Evolutionary conservation across 257 asterid species (phyloP), one percentile per base, ranked within the genome.

Genomic region (Solanum piurae): DNA sequence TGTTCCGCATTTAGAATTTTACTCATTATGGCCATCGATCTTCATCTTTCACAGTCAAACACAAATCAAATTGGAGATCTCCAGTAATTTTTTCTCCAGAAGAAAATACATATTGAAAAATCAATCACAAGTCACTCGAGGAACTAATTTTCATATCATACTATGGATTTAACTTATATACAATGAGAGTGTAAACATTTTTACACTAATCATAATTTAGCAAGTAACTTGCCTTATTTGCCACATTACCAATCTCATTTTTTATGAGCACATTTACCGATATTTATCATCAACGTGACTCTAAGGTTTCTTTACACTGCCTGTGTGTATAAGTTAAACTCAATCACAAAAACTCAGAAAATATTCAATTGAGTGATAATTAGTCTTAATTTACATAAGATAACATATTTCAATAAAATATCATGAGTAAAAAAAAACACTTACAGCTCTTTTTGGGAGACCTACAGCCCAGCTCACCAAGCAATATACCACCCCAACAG

Each of bases 371-470:
- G n/a, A 40, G 84, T 72, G 23, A 18, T 16, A 16, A 33, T 8
- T 71, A 71, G 42, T 16, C 11, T 71, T 31, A 72, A 72, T 33
- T 23, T 72, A 16, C 79, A 73, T 29, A 73, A 18, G 27, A 34
- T 73, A 73, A 9, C 46, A 34, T 12, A 37, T 37, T 75, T 72
- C 42, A 75, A 23, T 23, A 74, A 74, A 34, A 12, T 29, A 33
- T 31, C 21, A 76, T 1, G 36, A 76, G 83, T 36, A 2, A 11
- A 2, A 74, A 33, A 10, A 18, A 86, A 25, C 23, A 92, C 97
- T 96, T 93, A 96, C 99, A 84, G 99, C 99, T 90, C 99, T 92
- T 93, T 96, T 96, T n/a, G 98, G 99, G 76, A 96, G 98, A 68
- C 98, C 99, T 11, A 95, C 95, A 6, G 86, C 7, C 98, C 98